phyloP scores from a whole-genome alignment of 106 monocot species.

The Cymbidium sinense region DNA sequence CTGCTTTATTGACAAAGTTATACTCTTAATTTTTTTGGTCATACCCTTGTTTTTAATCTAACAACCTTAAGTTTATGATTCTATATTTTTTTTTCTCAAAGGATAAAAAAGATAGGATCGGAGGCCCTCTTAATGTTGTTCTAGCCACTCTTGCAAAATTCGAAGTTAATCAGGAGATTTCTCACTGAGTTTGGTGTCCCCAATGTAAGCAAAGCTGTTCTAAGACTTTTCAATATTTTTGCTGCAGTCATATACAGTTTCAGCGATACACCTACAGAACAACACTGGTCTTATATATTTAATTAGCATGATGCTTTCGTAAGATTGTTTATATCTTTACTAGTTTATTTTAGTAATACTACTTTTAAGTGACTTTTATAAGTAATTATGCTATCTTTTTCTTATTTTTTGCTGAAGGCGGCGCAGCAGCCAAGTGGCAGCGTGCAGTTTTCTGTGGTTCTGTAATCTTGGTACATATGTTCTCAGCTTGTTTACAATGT shows the following conservation, averaged over 20 bases:
- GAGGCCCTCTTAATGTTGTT: constrained; percentile 1
- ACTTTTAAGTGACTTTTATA: not conserved
- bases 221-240: not conserved
- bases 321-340: not conserved
- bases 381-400: not conserved
- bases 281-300: not conserved
- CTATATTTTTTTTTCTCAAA: not conserved
- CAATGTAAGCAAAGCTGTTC: not conserved
- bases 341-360: not conserved
- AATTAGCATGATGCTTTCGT: not conserved
- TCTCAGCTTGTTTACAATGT: not conserved
- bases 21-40: not conserved
- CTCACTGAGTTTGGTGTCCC: not conserved
- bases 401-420: not conserved
- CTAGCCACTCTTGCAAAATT: not conserved
- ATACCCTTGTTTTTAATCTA: too few relatives aligned
- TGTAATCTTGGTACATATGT: not conserved
- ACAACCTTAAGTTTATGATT: not conserved
- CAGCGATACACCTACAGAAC: not conserved
- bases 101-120: constrained; percentile 7
- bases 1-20: not conserved
- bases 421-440: not conserved
- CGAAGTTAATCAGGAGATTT: constrained; percentile 5
- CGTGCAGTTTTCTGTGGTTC: not conserved
- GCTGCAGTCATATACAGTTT: not conserved